phyloP scores from a whole-genome alignment of 257 asterid genomes.

The Euphrasia confusa region DNA sequence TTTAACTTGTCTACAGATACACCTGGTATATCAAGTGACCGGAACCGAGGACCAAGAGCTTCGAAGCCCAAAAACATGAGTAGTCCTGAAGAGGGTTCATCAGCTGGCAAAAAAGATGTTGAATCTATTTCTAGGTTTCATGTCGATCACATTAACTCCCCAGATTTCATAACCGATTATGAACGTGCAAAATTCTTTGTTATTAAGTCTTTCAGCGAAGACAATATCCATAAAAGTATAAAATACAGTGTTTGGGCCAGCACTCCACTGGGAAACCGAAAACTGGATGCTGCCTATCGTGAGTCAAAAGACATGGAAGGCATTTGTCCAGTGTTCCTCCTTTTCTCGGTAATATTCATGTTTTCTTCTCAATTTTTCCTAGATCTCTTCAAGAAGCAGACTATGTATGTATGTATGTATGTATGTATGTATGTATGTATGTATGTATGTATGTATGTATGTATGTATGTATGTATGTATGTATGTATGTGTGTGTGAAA shows the following conservation, averaged over 20 bases:
- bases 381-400: slow-evolving; percentile 3
- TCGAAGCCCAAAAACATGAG: slow-evolving; percentile 63
- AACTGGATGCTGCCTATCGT: slow-evolving; percentile 83
- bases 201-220: slow-evolving; percentile 97
- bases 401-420: background rate
- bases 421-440: no score
- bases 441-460: background rate
- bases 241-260: slow-evolving; percentile 95
- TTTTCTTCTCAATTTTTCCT: slow-evolving; percentile 14
- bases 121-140: slow-evolving; percentile 53
- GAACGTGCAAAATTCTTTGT: slow-evolving; percentile 82
- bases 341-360: slow-evolving; percentile 70
- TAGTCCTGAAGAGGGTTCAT: slow-evolving; percentile 58
- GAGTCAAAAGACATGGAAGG: slow-evolving; percentile 69
- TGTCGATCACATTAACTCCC: slow-evolving; percentile 52
- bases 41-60: slow-evolving; percentile 97
- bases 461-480: background rate
- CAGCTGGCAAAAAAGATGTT: slow-evolving; percentile 50
- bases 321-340: slow-evolving; percentile 74
- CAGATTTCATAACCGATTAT: slow-evolving; percentile 64
- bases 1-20: slow-evolving; percentile 48
- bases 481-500: background rate
- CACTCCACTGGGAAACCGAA: slow-evolving; percentile 93
- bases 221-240: slow-evolving; percentile 91
- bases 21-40: slow-evolving; percentile 61